A percentile compares a stretch with the other conserved stretches of the same genome.
Evolutionary conservation across 805 yeast genomes (phyloP).

Genomic region (Yamadazyma takamatsuzukensis): DNA sequence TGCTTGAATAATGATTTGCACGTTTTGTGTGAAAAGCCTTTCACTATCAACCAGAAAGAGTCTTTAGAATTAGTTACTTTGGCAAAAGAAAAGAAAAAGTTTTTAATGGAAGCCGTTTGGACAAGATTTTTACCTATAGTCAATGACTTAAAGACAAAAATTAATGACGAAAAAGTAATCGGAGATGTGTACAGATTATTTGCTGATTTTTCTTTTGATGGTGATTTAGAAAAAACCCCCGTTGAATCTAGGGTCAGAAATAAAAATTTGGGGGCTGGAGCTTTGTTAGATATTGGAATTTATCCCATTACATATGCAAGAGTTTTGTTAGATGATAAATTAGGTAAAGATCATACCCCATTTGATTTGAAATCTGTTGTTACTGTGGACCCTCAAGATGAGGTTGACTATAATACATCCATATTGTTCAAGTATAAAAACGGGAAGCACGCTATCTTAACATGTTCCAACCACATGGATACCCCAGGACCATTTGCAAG

Average conservation of each 20-base stretch:
- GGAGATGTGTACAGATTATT: slow-evolving; percentile 46
- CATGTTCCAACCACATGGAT: slow-evolving; percentile 23
- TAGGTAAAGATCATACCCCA: slow-evolving; percentile 25
- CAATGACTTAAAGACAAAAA: slow-evolving; percentile 23
- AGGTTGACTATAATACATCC: slow-evolving; percentile 41
- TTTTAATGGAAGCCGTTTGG: slow-evolving; percentile 61
- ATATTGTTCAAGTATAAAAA: slow-evolving; percentile 34
- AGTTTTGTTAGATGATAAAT: slow-evolving; percentile 30
- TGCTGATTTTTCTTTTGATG: slow-evolving; percentile 40
- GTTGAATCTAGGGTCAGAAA: slow-evolving; percentile 36
- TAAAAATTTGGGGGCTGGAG: slow-evolving; percentile 52
- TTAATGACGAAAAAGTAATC: slow-evolving; percentile 38
- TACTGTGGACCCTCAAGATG: slow-evolving; percentile 31
- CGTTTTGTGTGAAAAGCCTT: slow-evolving; percentile 55
- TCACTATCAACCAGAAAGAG: slow-evolving; percentile 46
- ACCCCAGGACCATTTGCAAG: slow-evolving; percentile 28
- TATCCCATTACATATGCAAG: slow-evolving; percentile 48
- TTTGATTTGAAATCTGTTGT: slow-evolving; percentile 28
- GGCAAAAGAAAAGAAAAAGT: slow-evolving; percentile 42
- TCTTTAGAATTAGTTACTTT: slow-evolving; percentile 37
- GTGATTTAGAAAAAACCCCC: slow-evolving; percentile 29
- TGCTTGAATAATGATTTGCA: slow-evolving; percentile 46
- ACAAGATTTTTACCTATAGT: slow-evolving; percentile 51
- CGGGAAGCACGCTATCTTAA: slow-evolving; percentile 40
- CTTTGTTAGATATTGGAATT: slow-evolving; percentile 53